Base-by-base conservation (phyloP, 139 green algal species). In the Picochlorum sp. region DNA sequence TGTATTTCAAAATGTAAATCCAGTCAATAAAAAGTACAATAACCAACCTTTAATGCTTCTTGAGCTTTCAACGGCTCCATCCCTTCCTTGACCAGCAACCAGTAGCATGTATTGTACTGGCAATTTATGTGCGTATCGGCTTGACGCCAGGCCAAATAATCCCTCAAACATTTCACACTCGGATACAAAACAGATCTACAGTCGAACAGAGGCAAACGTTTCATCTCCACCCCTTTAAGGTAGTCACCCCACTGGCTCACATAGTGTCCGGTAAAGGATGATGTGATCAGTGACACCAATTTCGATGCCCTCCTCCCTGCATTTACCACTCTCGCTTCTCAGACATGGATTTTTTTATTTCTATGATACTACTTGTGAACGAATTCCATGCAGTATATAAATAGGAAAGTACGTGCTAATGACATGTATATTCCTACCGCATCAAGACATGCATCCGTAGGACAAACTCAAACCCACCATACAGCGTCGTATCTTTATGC, bases 61-160 rank as follows among this genome's bases (percentile, higher is more conserved):
- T 92, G 83, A 1, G 83, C 85, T n/a, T 86, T 75, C n/a, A 44
- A 9, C 0, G 68, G 63, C 0, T 56, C 81, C 28, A 58, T 69
- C 18, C 85, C 83, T 25, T 69, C 72, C 14, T 75, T 64, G 53
- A 97, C 81, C 7, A 97, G 73, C 13, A 67, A 73, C 90, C 89
- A 97, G 71, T 90, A 97, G 64, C 76, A 89, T 14, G 90, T 95
- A 74, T 97, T 97, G 72, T 97, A 97, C 81, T 96, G 81, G 70
- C 89, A 95, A 72, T 97, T 97, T 61, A 97, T 84, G 68, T 97
- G 89, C 7, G 81, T 88, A 78, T 97, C 89, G 0, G 82, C 85
- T 58, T 97, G 90, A 0, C 90, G 74, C 90, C 90, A 97, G 5
- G 77, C 54, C 12, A 97, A 66, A 67, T 97, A 97, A 75, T 97